Percentiles rank a stretch among this genome's conserved stretches.
These are phyloP conservation scores for Dendrobium officinale DNA, from an alignment of 106 monocot genomes.

Conservation along the genomic window DNA sequence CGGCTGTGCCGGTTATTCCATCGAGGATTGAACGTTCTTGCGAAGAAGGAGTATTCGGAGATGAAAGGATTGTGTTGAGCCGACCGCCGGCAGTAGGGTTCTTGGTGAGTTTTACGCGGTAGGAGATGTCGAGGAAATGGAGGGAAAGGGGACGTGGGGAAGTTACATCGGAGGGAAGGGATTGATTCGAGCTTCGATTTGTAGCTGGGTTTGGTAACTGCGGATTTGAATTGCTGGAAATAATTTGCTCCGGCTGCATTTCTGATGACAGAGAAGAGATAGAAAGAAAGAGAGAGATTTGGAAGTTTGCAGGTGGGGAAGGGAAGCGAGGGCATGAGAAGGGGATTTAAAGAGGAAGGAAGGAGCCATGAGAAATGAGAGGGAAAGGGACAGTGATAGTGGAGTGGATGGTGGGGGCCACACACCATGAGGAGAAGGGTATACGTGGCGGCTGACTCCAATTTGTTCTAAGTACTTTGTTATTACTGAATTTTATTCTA, in stretches of 20 bases:
- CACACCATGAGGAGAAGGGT: too few relatives aligned
- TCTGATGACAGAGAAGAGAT: background rate
- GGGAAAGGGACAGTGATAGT: too few relatives aligned
- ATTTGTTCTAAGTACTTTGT: too few relatives aligned
- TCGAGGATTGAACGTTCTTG: conserved; percentile 47
- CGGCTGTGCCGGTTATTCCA: conserved; percentile 44
- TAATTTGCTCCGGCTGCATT: background rate
- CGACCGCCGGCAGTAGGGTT: background rate
- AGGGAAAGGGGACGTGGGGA: conserved; percentile 2
- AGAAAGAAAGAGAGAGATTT: background rate
- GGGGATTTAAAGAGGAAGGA: too few relatives aligned
- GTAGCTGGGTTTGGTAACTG: background rate
- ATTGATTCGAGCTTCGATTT: background rate
- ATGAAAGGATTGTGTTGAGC: conserved; percentile 3
- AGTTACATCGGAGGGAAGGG: background rate
- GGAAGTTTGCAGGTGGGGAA: background rate
- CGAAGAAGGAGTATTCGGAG: background rate
- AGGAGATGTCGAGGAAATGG: conserved; percentile 43
- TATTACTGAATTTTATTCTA: too few relatives aligned
- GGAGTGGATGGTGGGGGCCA: too few relatives aligned
- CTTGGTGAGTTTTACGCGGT: conserved; percentile 29
- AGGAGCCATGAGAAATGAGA: too few relatives aligned
- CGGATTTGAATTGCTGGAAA: background rate
- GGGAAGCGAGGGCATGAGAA: background rate
- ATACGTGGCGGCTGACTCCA: too few relatives aligned